These are phyloP conservation scores for Salix suchowensis DNA, from an alignment of 345 rosid genomes.

Conservation along the genomic window DNA sequence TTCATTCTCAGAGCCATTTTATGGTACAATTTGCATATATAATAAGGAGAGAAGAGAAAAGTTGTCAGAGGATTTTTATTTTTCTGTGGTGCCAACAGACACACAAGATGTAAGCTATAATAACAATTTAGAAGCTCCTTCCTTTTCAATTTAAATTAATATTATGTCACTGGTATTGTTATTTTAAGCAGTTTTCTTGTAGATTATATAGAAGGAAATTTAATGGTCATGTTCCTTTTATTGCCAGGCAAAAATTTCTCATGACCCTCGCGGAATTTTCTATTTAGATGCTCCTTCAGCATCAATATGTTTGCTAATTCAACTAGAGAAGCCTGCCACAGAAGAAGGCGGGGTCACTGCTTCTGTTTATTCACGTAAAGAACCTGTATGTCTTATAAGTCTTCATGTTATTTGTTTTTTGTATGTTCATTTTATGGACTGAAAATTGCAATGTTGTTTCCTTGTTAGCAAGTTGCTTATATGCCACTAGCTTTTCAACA, in stretches of 20 bases:
- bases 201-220: background rate
- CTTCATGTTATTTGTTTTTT: background rate
- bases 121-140: background rate
- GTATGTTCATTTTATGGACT: background rate
- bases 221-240: conserved; percentile 11
- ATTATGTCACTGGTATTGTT: background rate
- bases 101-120: conserved; percentile 68
- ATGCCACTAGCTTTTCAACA: background rate
- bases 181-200: background rate
- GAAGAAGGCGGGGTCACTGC: conserved; percentile 92
- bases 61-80: conserved; percentile 86
- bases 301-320: conserved; percentile 79
- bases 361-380: conserved; percentile 98
- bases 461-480: conserved; percentile 2
- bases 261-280: conserved; percentile 74
- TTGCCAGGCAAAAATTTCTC: conserved; percentile 54
- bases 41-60: conserved; percentile 94
- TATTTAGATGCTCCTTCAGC: conserved; percentile 92
- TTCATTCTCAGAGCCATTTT: conserved; percentile 75
- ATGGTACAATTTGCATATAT: conserved; percentile 83
- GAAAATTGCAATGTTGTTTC: conserved; percentile 8
- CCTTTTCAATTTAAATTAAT: background rate
- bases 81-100: conserved; percentile 64
- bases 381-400: conserved; percentile 59
- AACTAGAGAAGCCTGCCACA: conserved; percentile 87